Evolutionary conservation across 2,329 filamentous ascomycete species (phyloP).

Genomic region (Ophiognomonia clavigignenti-juglandacearum): DNA sequence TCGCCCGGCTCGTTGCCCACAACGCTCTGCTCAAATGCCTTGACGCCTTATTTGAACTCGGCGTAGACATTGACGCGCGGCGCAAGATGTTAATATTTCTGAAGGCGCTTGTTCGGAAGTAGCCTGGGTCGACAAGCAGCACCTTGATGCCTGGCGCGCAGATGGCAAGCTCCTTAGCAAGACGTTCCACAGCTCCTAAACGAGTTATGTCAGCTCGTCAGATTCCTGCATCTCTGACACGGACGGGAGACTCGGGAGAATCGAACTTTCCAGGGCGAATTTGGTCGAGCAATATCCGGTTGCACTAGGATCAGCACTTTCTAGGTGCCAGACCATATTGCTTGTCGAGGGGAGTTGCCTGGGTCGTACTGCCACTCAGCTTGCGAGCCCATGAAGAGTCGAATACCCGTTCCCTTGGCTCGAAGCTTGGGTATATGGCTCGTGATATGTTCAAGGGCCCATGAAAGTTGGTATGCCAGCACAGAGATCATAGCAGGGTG

Average conservation of each 20-base stretch:
- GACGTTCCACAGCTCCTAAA: conserved; percentile 25
- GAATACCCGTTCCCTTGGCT: conserved; percentile 23
- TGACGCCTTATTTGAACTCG: conserved; percentile 23
- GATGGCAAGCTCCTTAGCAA: conserved; percentile 27
- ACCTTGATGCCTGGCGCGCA: conserved; percentile 29
- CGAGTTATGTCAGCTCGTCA: no score
- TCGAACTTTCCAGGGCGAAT: conserved; percentile 26
- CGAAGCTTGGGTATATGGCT: conserved; percentile 27
- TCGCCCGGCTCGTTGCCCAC: conserved; percentile 41
- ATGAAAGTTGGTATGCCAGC: conserved; percentile 34
- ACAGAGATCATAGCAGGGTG: not conserved
- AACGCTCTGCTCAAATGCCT: conserved; percentile 16
- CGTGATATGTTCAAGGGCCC: conserved; percentile 32
- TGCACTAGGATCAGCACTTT: conserved; percentile 23
- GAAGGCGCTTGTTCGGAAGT: conserved; percentile 37
- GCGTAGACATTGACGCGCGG: conserved; percentile 23
- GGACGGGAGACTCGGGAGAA: no score
- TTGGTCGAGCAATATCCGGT: conserved; percentile 28
- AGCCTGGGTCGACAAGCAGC: conserved; percentile 35
- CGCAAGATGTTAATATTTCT: conserved; percentile 26
- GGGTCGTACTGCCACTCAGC: conserved; percentile 25
- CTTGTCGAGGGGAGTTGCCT: no score
- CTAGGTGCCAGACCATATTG: not conserved
- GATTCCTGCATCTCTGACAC: not conserved
- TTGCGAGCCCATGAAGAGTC: conserved; percentile 31